phyloP scores from a whole-genome alignment of 2,329 filamentous ascomycete genomes.

The Alternaria postmessia region DNA sequence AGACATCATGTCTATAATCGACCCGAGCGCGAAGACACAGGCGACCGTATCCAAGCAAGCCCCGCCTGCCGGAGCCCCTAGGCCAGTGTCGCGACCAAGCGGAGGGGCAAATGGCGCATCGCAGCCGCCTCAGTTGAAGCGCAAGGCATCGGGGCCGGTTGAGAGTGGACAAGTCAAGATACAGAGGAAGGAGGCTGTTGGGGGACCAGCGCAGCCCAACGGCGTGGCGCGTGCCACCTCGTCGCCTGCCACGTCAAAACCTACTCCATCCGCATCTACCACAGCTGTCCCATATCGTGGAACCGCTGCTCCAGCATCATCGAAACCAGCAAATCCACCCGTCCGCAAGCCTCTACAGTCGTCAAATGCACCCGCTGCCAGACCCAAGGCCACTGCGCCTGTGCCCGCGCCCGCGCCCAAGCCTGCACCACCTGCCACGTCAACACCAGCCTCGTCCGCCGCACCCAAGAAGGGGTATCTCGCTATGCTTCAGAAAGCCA shows the following conservation, averaged over 20 bases:
- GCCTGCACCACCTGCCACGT: slow-evolving; percentile 25
- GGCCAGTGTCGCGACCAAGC: slow-evolving; percentile 41
- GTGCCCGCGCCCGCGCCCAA: slow-evolving; percentile 31
- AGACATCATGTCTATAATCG: slow-evolving; percentile 50
- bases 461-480: slow-evolving; percentile 76
- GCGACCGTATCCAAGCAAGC: slow-evolving; percentile 33
- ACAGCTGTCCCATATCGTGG: slow-evolving; percentile 49
- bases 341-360: slow-evolving; percentile 36
- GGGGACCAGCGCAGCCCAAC: slow-evolving; percentile 35
- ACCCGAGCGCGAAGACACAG: slow-evolving; percentile 38
- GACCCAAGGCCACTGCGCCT: slow-evolving; percentile 32
- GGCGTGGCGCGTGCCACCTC: slow-evolving; percentile 36
- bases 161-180: slow-evolving; percentile 43
- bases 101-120: slow-evolving; percentile 38
- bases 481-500: slow-evolving; percentile 76
- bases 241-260: slow-evolving; percentile 33
- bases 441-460: slow-evolving; percentile 39
- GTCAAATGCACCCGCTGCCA: slow-evolving; percentile 22
- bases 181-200: slow-evolving; percentile 43
- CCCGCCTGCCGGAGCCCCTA: slow-evolving; percentile 41
- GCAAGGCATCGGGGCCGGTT: slow-evolving; percentile 51
- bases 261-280: slow-evolving; percentile 29
- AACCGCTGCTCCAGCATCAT: slow-evolving; percentile 43
- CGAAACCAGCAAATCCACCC: slow-evolving; percentile 30
- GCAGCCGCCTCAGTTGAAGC: slow-evolving; percentile 50